phyloP scores from a whole-genome alignment of 805 yeast species.

The Teunomyces gatunensis region DNA sequence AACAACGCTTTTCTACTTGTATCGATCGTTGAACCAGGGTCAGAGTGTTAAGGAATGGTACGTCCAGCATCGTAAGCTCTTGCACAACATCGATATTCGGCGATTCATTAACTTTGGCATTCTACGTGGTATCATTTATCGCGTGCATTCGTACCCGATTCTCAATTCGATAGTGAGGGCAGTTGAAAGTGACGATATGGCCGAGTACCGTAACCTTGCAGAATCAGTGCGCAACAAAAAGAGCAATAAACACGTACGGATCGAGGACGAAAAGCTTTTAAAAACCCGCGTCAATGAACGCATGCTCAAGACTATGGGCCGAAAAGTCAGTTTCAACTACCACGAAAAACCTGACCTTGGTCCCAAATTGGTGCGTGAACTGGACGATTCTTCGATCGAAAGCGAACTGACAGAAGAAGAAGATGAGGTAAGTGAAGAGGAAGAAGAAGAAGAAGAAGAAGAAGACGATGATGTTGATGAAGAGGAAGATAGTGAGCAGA shows the following conservation, averaged over 20 bases:
- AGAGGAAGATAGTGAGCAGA: slow-evolving; percentile 13
- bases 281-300: slow-evolving; percentile 14
- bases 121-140: slow-evolving; percentile 73
- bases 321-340: slow-evolving; percentile 35
- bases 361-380: background rate
- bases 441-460: slow-evolving; percentile 13
- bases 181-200: slow-evolving; percentile 27
- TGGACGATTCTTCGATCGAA: slow-evolving; percentile 2
- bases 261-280: slow-evolving; percentile 5
- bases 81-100: slow-evolving; percentile 74
- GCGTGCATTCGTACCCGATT: slow-evolving; percentile 77
- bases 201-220: slow-evolving; percentile 12
- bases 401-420: slow-evolving; percentile 2
- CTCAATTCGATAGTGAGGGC: slow-evolving; percentile 39
- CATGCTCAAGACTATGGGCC: slow-evolving; percentile 16
- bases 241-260: slow-evolving; percentile 1
- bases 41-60: slow-evolving; percentile 81
- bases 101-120: slow-evolving; percentile 86
- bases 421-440: slow-evolving; percentile 6
- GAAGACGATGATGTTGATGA: no score
- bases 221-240: slow-evolving; percentile 14
- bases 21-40: slow-evolving; percentile 76
- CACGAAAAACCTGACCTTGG: slow-evolving; percentile 5
- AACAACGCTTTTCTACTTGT: slow-evolving; percentile 66
- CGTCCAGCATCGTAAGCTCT: slow-evolving; percentile 53